phyloP scores from a whole-genome alignment of 345 rosid species.

The Melaleuca alternifolia region DNA sequence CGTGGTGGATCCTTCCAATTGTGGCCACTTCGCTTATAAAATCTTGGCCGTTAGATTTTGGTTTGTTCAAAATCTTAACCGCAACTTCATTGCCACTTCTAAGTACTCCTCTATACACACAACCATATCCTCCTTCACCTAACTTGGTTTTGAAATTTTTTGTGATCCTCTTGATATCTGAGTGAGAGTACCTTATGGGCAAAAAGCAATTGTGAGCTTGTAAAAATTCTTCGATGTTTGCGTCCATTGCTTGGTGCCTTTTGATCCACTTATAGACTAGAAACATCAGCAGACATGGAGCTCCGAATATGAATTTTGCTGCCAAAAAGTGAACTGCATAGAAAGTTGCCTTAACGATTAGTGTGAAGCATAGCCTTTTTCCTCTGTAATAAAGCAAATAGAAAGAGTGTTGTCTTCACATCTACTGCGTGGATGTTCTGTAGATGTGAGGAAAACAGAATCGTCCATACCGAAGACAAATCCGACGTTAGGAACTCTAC shows the following conservation, averaged over 20 bases:
- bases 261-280: background rate
- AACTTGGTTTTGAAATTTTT: background rate
- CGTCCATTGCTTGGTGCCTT: background rate
- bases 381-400: background rate
- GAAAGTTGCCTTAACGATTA: background rate
- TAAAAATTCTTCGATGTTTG: background rate
- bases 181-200: background rate
- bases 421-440: background rate
- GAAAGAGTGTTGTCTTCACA: background rate
- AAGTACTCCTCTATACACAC: background rate
- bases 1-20: background rate
- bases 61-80: background rate
- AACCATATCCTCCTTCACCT: background rate
- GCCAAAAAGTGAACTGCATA: background rate
- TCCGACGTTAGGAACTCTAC: background rate
- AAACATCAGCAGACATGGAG: background rate
- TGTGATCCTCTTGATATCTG: background rate
- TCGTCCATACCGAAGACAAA: background rate
- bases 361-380: background rate
- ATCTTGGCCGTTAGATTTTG: background rate
- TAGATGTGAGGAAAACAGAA: background rate
- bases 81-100: background rate
- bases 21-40: background rate
- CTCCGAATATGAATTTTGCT: background rate
- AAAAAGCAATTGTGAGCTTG: background rate